Percentiles rank a stretch among this genome's conserved stretches.
Conservation (phyloP, 768 basidiomycete species). For the Agaricus bisporus region DNA sequence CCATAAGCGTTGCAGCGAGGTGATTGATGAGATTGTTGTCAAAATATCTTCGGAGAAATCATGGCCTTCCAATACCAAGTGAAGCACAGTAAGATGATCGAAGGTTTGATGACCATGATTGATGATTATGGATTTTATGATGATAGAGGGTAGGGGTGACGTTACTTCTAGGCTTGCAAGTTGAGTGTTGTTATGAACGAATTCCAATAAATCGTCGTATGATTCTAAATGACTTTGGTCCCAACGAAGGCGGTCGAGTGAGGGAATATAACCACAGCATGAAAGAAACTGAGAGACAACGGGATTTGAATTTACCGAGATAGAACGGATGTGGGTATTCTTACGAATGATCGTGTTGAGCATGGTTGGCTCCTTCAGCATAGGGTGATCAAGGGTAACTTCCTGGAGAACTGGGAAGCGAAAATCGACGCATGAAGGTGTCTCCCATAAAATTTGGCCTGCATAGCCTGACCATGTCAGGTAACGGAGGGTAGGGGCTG, state of each 20-base stretch:
- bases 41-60: constrained; percentile 17
- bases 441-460: constrained; percentile 4
- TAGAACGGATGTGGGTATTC: constrained; percentile 2
- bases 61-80: constrained; percentile 16
- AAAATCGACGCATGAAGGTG: background rate
- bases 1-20: constrained; percentile 19
- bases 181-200: constrained; percentile 21
- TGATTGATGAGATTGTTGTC: constrained; percentile 14
- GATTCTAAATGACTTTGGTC: background rate
- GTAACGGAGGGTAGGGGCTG: constrained; percentile 15
- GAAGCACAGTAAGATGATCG: constrained; percentile 18
- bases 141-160: constrained; percentile 7
- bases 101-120: constrained; percentile 7
- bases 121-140: constrained; percentile 15
- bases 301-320: constrained; percentile 11
- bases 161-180: constrained; percentile 18
- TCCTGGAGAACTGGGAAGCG: constrained; percentile 17
- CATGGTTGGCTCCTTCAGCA: constrained; percentile 3
- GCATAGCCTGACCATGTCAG: constrained; percentile 16
- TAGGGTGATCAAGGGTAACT: constrained; percentile 14
- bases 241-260: constrained; percentile 20
- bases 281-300: background rate
- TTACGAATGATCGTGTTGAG: constrained; percentile 10
- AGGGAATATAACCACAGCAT: constrained; percentile 16
- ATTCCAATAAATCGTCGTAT: constrained; percentile 15